phyloP scores from a whole-genome alignment of 257 asterid species.

The Solanum etuberosum region DNA sequence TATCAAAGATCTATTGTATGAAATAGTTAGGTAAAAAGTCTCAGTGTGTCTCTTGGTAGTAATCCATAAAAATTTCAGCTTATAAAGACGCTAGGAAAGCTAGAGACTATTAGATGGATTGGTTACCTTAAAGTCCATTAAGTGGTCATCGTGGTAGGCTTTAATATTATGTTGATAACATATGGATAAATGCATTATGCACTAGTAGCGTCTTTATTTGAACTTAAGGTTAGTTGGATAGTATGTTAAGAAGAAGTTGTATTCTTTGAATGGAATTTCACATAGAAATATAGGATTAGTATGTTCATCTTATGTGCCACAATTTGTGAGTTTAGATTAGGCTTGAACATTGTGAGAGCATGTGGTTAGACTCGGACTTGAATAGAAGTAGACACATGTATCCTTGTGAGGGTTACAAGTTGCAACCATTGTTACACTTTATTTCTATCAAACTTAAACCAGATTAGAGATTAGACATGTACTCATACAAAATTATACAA shows the following conservation, averaged over 20 bases:
- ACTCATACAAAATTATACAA: neutral
- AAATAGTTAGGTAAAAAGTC: neutral
- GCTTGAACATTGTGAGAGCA: neutral
- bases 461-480: neutral
- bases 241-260: neutral
- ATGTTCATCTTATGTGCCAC: neutral
- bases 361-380: neutral
- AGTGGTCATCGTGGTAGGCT: neutral
- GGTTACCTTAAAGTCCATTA: neutral
- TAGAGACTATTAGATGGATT: too few relatives aligned
- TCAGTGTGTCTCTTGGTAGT: neutral
- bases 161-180: neutral
- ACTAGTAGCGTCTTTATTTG: neutral
- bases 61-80: neutral
- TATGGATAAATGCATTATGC: neutral
- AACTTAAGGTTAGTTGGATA: neutral
- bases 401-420: neutral
- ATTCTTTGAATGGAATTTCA: too few relatives aligned
- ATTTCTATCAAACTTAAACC: neutral
- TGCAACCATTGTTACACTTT: neutral
- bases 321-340: neutral
- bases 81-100: too few relatives aligned
- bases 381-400: neutral
- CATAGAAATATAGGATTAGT: neutral
- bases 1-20: neutral